Evolutionary conservation across 2,329 filamentous ascomycete species (phyloP), one percentile per base, ranked within the genome.

Genomic region (Aspergillus uvarum): DNA sequence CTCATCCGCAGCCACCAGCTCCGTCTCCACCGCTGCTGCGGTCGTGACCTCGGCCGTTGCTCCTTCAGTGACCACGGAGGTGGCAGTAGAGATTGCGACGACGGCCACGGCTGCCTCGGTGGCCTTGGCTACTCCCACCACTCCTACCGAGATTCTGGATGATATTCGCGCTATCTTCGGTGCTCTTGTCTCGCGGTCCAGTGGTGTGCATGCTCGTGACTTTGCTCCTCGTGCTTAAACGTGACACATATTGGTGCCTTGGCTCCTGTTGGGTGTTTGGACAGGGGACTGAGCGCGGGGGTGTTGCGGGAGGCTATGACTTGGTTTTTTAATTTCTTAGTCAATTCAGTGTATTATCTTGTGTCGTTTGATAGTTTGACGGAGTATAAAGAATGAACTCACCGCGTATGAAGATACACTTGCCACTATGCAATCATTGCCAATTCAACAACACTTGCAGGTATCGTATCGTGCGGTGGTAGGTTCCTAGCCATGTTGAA

Each of bases 321-420:
- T 26, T 8, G 26, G 7, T 2, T 26, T 8, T 0, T 26, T 26
- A 26, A 26, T 8, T 26, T 2, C 0, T 8, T 26, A 26, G 1
- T 26, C 26, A 26, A 26, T 26, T 8, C 26, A 26, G 26, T 26
- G 26, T 26, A 26, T 8, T 1, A 26, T 26, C 26, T 8, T 26
- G 26, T 26, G 26, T 0, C 7, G 6, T 26, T 6, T 1, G 0
- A 26, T 8, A 0, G 0, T 26, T 26, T 8, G 26, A 26, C 7
- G 7, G 7, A 2, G 1, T 26, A 8, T 1, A 26, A 26, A 8
- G 7, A 2, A 26, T 26, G 1, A 0, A 8, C 2, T 8, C 8
- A 26, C 7, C 26, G 1, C 26, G 26, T 26, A 8, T 2, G 26
- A 8, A 8, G 26, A 1, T 8, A 26, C 8, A 5, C 8, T 1